phyloP scores from a whole-genome alignment of 2,329 filamentous ascomycete genomes.

The Scedosporium dehoogii region DNA sequence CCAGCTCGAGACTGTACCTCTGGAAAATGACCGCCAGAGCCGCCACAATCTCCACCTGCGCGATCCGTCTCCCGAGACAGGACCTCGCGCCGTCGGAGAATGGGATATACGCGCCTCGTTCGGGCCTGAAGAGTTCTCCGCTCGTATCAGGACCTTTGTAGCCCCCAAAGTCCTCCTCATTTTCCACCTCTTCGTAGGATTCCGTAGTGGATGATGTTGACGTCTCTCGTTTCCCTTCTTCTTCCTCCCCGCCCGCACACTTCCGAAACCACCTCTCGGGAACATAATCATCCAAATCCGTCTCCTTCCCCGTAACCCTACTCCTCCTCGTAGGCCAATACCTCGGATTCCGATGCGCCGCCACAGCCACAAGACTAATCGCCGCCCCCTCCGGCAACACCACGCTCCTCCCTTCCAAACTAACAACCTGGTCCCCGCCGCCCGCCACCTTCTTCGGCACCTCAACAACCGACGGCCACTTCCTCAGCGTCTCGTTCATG shows the following conservation, averaged over 20 bases:
- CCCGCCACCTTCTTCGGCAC: conserved; percentile 57
- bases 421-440: conserved; percentile 44
- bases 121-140: conserved; percentile 48
- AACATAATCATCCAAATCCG: conserved; percentile 58
- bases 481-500: conserved; percentile 67
- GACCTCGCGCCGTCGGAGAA: conserved; percentile 49
- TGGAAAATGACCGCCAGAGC: conserved; percentile 45
- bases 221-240: conserved; percentile 11
- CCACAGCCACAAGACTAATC: conserved; percentile 46
- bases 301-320: conserved; percentile 26
- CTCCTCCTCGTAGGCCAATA: conserved; percentile 56
- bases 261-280: conserved; percentile 61
- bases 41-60: conserved; percentile 49
- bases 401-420: conserved; percentile 46
- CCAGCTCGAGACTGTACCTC: conserved; percentile 59
- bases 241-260: conserved; percentile 3
- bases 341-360: conserved; percentile 57
- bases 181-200: conserved; percentile 22
- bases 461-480: conserved; percentile 60
- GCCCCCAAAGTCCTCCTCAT: conserved; percentile 47
- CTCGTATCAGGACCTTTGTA: conserved; percentile 52
- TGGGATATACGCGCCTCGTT: conserved; percentile 45
- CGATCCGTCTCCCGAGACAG: conserved; percentile 48
- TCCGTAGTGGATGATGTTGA: no score
- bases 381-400: conserved; percentile 45